Evolutionary conservation across 2,329 filamentous ascomycete species (phyloP).

Genomic region (Simplicillium aogashimaense): DNA sequence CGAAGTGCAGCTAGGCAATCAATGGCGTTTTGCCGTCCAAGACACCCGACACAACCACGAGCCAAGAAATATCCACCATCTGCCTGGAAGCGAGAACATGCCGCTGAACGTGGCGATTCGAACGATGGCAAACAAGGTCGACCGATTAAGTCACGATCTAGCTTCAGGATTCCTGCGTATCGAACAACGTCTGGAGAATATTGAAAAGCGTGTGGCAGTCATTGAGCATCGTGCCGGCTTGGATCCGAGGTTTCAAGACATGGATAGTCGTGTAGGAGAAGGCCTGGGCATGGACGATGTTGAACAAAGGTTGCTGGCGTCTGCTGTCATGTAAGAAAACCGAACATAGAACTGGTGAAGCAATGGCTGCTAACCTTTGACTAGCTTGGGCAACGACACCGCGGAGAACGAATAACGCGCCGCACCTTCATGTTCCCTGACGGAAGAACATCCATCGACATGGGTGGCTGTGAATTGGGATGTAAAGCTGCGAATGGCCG

Average conservation of each 20-base stretch:
- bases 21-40: constrained; percentile 55
- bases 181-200: constrained; percentile 36
- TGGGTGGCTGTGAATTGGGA: no score
- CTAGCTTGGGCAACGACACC: no score
- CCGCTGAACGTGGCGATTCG: constrained; percentile 48
- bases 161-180: constrained; percentile 40
- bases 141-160: constrained; percentile 48
- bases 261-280: constrained; percentile 32
- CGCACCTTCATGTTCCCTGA: no score
- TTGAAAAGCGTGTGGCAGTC: constrained; percentile 45
- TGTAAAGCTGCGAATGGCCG: no score
- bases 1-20: constrained; percentile 51
- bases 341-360: no score
- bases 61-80: constrained; percentile 42
- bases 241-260: constrained; percentile 32
- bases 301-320: constrained; percentile 31
- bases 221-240: constrained; percentile 37
- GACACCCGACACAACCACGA: constrained; percentile 53
- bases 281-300: constrained; percentile 34
- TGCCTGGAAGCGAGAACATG: constrained; percentile 46
- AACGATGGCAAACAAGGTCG: constrained; percentile 49
- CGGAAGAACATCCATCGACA: no score
- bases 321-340: constrained; percentile 28
- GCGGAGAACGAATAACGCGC: no score
- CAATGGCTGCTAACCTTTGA: no score